Evolutionary conservation across 2,329 filamentous ascomycete genomes (phyloP), one percentile per base, ranked within the genome.

Genomic region (Exophiala mesophila): DNA sequence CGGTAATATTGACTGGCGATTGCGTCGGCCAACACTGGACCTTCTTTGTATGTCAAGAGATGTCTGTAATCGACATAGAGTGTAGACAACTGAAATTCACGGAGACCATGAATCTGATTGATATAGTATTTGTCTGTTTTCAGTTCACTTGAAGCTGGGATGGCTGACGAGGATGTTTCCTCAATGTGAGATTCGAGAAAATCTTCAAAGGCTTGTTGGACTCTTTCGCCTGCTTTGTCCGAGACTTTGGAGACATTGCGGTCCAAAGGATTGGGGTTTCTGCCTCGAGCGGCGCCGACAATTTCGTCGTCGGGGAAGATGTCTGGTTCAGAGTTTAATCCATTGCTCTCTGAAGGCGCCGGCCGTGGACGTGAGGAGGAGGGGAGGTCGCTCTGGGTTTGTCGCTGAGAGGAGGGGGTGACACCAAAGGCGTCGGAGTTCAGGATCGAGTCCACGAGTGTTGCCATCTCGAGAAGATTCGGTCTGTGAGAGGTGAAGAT

Each of bases 1-100:
- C 92, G 86, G 65, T 96, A 97, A 71, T 96, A 97, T 59, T 94
- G 85, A 56, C 81, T 82, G 53, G 88, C 83, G 49, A 97, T 84
- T 37, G 88, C 90, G 49, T 87, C 82, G 30, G 90, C 88, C 39
- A 98, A 71, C 44, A 85, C 82, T 9, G 51, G 39, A 4, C 50
- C 50, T 32, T 57, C 55, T 39, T 85, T 86, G 54, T 89, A 84
- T 57, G 85, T 81, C 63, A 82, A 83, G 20, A 98, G 71, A 63
- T 98, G 92, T 53, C 82, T 86, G 66, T 69, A 83, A 57, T 83
- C 79, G 54, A 83, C 73, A 50, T 83, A 83, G 32, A 83, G 72
- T 2, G 79, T 83, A 2, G 79, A 82, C 9, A 82, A 70, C 39
- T 73, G 70, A 57, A 78, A 80, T 49, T 76, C 71, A 46, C 69